Conservation (phyloP, 495 filamentous ascomycete genomes). For the Emericellopsis terricola region DNA sequence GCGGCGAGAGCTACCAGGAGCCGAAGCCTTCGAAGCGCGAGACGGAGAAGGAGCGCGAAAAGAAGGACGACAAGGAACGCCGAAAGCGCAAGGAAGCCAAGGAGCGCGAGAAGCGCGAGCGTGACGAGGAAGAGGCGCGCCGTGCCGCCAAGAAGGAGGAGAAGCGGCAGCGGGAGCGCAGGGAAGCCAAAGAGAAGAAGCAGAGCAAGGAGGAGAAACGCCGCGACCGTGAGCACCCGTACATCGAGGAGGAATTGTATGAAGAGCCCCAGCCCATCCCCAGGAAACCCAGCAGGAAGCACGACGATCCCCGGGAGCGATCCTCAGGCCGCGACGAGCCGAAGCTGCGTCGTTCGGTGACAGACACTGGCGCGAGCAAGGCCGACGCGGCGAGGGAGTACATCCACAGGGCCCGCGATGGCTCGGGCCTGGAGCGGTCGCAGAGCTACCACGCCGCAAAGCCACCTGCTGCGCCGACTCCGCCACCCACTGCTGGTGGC, state of each 20-base stretch:
- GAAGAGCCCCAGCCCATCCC: constrained; percentile 12
- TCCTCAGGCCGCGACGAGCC: constrained; percentile 2
- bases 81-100: constrained; percentile 12
- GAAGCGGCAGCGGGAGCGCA: constrained; percentile 3
- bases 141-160: constrained; percentile 1
- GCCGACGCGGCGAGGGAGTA: constrained; percentile 8
- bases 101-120: constrained; percentile 10
- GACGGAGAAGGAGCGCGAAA: constrained; percentile 12
- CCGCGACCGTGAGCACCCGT: constrained; percentile 12
- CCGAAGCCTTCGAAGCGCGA: constrained; percentile 20
- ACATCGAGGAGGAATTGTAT: constrained; percentile 14
- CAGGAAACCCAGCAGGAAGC: constrained; percentile 22
- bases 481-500: constrained; percentile 9
- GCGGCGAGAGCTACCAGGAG: constrained; percentile 25
- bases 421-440: constrained; percentile 12
- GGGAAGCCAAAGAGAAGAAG: constrained; percentile 11
- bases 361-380: background rate
- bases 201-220: constrained; percentile 13
- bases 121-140: constrained; percentile 1
- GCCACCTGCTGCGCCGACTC: constrained; percentile 19
- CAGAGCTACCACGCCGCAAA: constrained; percentile 8
- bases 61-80: constrained; percentile 9
- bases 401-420: constrained; percentile 8
- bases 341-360: constrained; percentile 2
- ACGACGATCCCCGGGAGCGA: constrained; percentile 12